A percentile compares a stretch with the other conserved stretches of the same genome.
phyloP scores from a whole-genome alignment of 2,329 filamentous ascomycete species.

The Elsinoe australis region DNA sequence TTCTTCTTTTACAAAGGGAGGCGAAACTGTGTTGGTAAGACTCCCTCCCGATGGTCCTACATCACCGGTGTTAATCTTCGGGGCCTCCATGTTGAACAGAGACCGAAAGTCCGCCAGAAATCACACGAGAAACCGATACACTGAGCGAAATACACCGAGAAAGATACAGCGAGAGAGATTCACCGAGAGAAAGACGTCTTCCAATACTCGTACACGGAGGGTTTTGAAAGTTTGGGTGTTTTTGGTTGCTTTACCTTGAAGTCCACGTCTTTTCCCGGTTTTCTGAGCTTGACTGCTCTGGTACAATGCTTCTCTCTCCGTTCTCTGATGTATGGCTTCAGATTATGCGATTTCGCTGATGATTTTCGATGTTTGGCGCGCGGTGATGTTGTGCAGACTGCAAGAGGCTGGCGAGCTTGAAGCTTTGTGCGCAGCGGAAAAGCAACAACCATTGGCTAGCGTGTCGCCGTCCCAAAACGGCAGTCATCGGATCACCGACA shows the following conservation, averaged over 20 bases:
- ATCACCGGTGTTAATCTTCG: not conserved
- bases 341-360: not conserved
- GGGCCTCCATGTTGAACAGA: slow-evolving; percentile 3
- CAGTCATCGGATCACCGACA: no score
- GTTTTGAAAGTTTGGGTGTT: not conserved
- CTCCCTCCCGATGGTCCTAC: not conserved
- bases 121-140: not conserved
- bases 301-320: not conserved
- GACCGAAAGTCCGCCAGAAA: not conserved
- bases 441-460: slow-evolving; percentile 4
- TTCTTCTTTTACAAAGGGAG: slow-evolving; percentile 2
- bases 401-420: not conserved
- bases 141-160: not conserved
- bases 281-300: not conserved
- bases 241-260: no score
- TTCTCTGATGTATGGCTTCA: not conserved
- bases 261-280: no score
- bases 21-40: not conserved
- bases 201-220: slow-evolving; percentile 3
- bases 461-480: not conserved
- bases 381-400: not conserved
- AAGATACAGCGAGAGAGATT: not conserved
- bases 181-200: not conserved
- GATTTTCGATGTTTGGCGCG: not conserved
- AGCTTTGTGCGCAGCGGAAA: not conserved